A percentile compares a stretch with the other conserved stretches of the same genome.
Evolutionary conservation across 2,329 filamentous ascomycete genomes (phyloP).

Genomic region (Thielaviopsis euricoi): DNA sequence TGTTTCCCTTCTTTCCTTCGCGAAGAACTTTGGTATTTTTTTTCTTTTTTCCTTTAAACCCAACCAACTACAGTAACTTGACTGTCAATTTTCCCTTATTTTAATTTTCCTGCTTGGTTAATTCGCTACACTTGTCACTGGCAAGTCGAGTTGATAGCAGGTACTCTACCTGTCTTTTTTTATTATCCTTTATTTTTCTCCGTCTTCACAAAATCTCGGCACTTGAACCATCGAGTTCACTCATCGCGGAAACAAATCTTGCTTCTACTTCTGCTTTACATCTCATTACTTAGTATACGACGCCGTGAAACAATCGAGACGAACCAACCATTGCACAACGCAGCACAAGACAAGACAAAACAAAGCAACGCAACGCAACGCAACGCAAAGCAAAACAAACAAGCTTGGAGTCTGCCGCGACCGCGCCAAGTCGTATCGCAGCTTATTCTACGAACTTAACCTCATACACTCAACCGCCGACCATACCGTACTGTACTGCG

Average conservation of each 20-base stretch:
- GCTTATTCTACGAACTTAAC: neutral
- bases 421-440: neutral
- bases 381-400: neutral
- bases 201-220: neutral
- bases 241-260: neutral
- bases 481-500: neutral
- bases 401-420: neutral
- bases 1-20: neutral
- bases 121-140: neutral
- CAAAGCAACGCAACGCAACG: neutral
- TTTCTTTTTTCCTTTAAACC: neutral
- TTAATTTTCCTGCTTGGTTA: neutral
- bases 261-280: neutral
- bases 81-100: neutral
- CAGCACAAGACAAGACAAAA: neutral
- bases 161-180: neutral
- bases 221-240: neutral
- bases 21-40: neutral
- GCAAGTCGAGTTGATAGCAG: no score
- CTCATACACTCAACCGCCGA: neutral
- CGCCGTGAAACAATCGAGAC: neutral
- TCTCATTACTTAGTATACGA: neutral
- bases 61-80: no score
- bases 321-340: neutral
- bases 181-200: no score